A percentile compares a stretch with the other conserved stretches of the same genome.
phyloP scores from a whole-genome alignment of 2,329 filamentous ascomycete genomes.

The Septoria linicola region DNA sequence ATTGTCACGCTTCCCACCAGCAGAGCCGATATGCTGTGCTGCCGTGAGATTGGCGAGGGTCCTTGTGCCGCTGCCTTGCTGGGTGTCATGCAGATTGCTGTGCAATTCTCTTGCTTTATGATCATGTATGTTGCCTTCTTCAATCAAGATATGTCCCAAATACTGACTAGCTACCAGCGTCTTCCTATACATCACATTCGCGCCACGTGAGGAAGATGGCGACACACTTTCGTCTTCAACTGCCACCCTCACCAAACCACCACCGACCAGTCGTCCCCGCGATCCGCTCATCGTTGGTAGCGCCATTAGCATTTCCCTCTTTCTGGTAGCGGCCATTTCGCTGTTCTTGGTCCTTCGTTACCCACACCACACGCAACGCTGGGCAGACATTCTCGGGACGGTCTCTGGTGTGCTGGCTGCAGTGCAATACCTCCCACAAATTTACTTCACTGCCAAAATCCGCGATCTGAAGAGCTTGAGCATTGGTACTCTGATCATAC shows the following conservation, averaged over 20 bases:
- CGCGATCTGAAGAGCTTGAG: conserved; percentile 87
- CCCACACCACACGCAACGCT: conserved; percentile 65
- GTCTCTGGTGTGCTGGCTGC: conserved; percentile 74
- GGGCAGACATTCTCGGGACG: conserved; percentile 84
- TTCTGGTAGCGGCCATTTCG: conserved; percentile 64
- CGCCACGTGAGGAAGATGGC: conserved; percentile 52
- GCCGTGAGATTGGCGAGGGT: conserved; percentile 73
- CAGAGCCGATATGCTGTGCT: conserved; percentile 80
- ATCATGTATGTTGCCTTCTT: conserved; percentile 66
- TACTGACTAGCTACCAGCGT: conserved; percentile 56
- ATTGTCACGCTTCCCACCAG: conserved; percentile 86
- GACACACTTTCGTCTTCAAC: conserved; percentile 38
- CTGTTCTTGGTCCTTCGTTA: conserved; percentile 66
- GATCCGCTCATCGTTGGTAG: conserved; percentile 75
- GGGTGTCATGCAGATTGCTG: conserved; percentile 85
- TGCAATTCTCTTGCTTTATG: conserved; percentile 89
- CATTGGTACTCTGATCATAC: conserved; percentile 97
- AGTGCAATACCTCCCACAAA: conserved; percentile 93
- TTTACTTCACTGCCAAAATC: conserved; percentile 82
- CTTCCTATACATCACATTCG: conserved; percentile 91
- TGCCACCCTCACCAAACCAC: conserved; percentile 51
- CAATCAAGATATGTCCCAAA: background rate
- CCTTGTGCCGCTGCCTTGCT: conserved; percentile 83
- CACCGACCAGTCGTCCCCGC: conserved; percentile 60
- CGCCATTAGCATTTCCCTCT: conserved; percentile 70